Percentiles rank a stretch among this genome's conserved stretches.
phyloP scores from a whole-genome alignment of 2,329 filamentous ascomycete species.

The Arachnomyces sp. region DNA sequence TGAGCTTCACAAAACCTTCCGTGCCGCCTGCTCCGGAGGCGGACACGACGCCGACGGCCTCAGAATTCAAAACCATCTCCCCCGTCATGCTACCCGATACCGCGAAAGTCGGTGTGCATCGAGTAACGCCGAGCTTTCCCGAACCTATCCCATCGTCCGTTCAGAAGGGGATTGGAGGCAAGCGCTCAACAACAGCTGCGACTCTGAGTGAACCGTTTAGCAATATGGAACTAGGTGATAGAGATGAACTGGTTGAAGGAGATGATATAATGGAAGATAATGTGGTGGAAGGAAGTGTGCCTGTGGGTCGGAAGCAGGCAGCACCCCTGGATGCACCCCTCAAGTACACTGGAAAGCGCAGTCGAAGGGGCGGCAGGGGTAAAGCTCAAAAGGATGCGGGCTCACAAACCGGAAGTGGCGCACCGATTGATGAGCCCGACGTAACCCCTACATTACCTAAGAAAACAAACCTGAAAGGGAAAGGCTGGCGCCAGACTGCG shows the following conservation, averaged over 20 bases:
- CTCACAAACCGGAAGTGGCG: conserved; percentile 28
- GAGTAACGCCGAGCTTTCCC: conserved; percentile 8
- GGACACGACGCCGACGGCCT: conserved; percentile 1
- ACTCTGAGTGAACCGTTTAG: conserved; percentile 41
- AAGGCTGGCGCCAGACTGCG: conserved; percentile 62
- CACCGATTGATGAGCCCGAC: conserved; percentile 25
- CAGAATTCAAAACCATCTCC: conserved; percentile 14
- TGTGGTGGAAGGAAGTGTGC: conserved; percentile 13
- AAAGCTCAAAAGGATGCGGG: conserved; percentile 39
- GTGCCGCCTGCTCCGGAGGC: conserved; percentile 18
- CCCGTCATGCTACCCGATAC: conserved; percentile 25
- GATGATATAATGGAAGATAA: conserved; percentile 9
- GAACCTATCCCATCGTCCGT: conserved; percentile 8
- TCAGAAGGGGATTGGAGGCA: conserved; percentile 8
- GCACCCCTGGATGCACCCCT: conserved; percentile 17
- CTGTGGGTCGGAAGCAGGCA: conserved; percentile 15
- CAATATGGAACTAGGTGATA: conserved; percentile 27
- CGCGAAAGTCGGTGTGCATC: conserved; percentile 13
- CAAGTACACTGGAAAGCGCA: conserved; percentile 30
- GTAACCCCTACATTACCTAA: conserved; percentile 17
- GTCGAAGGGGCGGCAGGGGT: conserved; percentile 40
- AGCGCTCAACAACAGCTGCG: conserved; percentile 21
- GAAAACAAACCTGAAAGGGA: conserved; percentile 37
- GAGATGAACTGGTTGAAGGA: conserved; percentile 14
- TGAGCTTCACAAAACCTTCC: conserved; percentile 52